A percentile compares a stretch with the other conserved stretches of the same genome.
Conservation (phyloP, 352 stramenopile species). For the Peronosclerospora sorghi region DNA sequence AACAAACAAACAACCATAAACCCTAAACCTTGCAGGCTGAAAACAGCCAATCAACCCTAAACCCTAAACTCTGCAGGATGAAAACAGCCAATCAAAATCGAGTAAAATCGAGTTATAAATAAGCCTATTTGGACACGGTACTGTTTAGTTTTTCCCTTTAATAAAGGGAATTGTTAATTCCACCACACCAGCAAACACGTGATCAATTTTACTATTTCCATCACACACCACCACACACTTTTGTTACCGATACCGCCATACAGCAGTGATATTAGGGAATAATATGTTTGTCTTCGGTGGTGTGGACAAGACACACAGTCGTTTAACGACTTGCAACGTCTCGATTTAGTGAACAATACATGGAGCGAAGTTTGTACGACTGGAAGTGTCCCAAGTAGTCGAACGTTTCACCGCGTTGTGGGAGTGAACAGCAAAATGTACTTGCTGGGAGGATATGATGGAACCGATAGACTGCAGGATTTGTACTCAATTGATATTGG, state of each 20-base stretch:
- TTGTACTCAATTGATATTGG: conserved; percentile 80
- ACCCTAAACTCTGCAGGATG: no score
- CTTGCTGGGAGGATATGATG: conserved; percentile 78
- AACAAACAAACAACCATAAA: no score
- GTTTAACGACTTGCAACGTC: conserved; percentile 74
- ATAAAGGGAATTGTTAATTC: no score
- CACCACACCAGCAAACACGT: no score
- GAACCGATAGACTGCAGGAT: conserved; percentile 73
- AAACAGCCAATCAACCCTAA: no score
- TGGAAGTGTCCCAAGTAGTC: conserved; percentile 67
- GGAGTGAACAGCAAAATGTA: conserved; percentile 79
- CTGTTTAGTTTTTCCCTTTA: no score
- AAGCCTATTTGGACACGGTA: no score
- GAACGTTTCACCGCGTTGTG: conserved; percentile 81
- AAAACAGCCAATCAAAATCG: no score
- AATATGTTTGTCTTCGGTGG: conserved; percentile 86
- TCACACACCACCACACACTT: conserved; percentile 57
- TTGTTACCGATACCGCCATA: conserved; percentile 83
- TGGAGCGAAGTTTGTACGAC: conserved; percentile 80
- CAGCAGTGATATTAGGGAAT: conserved; percentile 68
- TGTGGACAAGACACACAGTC: conserved; percentile 81
- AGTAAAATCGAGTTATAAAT: no score
- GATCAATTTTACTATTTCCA: no score
- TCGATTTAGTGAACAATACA: conserved; percentile 69
- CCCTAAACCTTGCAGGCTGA: no score